Evolutionary conservation across 352 stramenopile species (phyloP), one percentile per base, ranked within the genome.

Genomic region (Albugo laibachii): DNA sequence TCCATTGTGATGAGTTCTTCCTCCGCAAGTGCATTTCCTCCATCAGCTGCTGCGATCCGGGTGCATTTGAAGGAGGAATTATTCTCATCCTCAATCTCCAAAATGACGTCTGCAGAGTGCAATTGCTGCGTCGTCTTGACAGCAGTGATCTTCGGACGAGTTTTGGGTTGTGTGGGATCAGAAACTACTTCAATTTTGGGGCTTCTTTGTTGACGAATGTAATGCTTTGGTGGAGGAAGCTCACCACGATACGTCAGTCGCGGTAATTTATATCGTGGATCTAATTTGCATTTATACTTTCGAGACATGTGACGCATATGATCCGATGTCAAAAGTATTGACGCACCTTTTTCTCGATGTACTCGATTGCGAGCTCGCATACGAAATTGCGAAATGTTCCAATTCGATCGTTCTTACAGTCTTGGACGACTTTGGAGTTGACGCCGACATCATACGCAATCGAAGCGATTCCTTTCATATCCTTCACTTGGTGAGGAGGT

Each of bases 301-400:
- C 41, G 21, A 34, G 39, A 13, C 13, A 56, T 48, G 31, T 1
- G 21, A 13, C 15, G 24, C n/a, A 39, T 18, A 41, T n/a, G 13
- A 31, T 56, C n/a, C 13, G 2, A 43, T 15, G 19, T 11, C 13
- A 37, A 35, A 27, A 43, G 16, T 3, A 20, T 2, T 21, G 18
- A 21, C 20, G 11, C 57, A 83, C 70, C 64, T 88, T 88, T 50
- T 83, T 68, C 39, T 82, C 69, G 27, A 88, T 75, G 49, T 86
- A 86, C 44, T 88, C 66, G 41, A 86, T 73, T 19, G 76, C 70
- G 10, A 88, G 41, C 36, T 88, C 69, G 45, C 76, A 88, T 35
- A 88, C 68, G 63, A 88, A 88, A 46, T 86, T 77, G 34, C 73
- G 69, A 27, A 88, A 86, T 13, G 73, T 48, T 1, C 73, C 76